Evolutionary conservation across 192 early-diverging fungal genomes (phyloP).

Genomic region (Jimgerdemannia lactiflua): DNA sequence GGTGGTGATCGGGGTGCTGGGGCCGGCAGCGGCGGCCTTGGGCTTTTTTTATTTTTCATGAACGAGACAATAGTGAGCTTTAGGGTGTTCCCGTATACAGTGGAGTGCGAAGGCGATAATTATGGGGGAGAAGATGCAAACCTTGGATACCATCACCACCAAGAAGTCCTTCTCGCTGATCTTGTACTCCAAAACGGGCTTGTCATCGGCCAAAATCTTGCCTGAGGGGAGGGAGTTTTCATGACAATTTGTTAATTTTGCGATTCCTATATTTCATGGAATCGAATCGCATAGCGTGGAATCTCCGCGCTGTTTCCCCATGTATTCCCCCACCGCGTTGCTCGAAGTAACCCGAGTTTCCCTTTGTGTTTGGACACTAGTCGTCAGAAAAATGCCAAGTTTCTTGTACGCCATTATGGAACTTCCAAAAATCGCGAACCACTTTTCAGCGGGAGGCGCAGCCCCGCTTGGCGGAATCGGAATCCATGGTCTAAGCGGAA

Average conservation of each 20-base stretch:
- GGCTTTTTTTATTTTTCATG: slow-evolving; percentile 21
- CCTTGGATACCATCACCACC: slow-evolving; percentile 94
- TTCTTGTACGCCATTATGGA: too few relatives aligned
- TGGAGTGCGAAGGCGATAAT: too few relatives aligned
- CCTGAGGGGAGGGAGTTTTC: slow-evolving; percentile 44
- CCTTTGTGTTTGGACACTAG: too few relatives aligned
- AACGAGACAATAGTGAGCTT: too few relatives aligned
- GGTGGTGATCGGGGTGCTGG: slow-evolving; percentile 21
- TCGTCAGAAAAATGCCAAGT: too few relatives aligned
- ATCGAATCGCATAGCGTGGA: too few relatives aligned
- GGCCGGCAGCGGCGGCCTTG: slow-evolving; percentile 32
- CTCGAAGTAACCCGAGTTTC: too few relatives aligned
- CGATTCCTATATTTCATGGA: neutral
- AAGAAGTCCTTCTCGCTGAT: slow-evolving; percentile 92
- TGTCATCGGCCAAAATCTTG: slow-evolving; percentile 83
- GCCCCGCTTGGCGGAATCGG: too few relatives aligned
- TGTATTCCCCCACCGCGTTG: too few relatives aligned
- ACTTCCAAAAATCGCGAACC: slow-evolving; percentile 1
- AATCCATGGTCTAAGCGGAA: too few relatives aligned
- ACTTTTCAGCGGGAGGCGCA: neutral
- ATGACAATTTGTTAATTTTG: neutral
- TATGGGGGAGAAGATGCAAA: slow-evolving; percentile 9
- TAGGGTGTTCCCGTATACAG: too few relatives aligned
- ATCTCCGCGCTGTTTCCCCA: too few relatives aligned
- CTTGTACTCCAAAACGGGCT: slow-evolving; percentile 69